phyloP scores from a whole-genome alignment of 1,139 yeast species.

The Zygoascus meyerae region DNA sequence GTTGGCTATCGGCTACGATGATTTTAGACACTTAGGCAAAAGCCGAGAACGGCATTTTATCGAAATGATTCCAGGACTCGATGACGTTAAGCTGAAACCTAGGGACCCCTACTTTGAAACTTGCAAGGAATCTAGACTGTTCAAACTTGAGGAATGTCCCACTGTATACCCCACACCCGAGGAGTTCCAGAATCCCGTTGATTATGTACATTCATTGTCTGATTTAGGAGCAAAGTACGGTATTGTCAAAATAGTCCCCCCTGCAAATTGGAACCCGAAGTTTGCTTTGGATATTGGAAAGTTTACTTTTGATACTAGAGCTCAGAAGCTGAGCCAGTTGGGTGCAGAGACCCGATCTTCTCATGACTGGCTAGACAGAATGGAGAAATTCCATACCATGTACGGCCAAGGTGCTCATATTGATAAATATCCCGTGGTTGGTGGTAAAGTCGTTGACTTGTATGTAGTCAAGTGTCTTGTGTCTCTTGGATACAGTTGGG shows the following conservation, averaged over 20 bases:
- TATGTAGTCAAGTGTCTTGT: conserved; percentile 25
- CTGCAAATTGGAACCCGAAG: conserved; percentile 37
- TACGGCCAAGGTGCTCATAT: conserved; percentile 17
- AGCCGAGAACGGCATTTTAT: too few relatives aligned
- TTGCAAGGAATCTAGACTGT: conserved; percentile 22
- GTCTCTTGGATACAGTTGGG: conserved; percentile 10
- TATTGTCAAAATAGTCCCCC: conserved; percentile 67
- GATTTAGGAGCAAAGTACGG: conserved; percentile 52
- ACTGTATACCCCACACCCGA: conserved; percentile 42
- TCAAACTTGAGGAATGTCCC: conserved; percentile 41
- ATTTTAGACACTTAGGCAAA: too few relatives aligned
- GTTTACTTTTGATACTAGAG: conserved; percentile 48
- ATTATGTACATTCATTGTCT: conserved; percentile 42
- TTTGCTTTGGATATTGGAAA: conserved; percentile 46
- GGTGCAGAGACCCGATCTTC: conserved; percentile 36
- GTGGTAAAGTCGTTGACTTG: conserved; percentile 27
- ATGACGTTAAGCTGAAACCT: conserved; percentile 20
- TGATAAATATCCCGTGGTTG: conserved; percentile 29
- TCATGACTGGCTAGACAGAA: conserved; percentile 33
- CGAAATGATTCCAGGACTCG: conserved; percentile 13
- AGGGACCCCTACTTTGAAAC: conserved; percentile 15
- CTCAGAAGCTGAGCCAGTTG: conserved; percentile 45
- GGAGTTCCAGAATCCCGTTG: conserved; percentile 45
- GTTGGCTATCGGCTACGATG: too few relatives aligned
- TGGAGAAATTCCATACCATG: conserved; percentile 31